phyloP scores from a whole-genome alignment of 75 land plant species.

The Ceratopteris richardii region DNA sequence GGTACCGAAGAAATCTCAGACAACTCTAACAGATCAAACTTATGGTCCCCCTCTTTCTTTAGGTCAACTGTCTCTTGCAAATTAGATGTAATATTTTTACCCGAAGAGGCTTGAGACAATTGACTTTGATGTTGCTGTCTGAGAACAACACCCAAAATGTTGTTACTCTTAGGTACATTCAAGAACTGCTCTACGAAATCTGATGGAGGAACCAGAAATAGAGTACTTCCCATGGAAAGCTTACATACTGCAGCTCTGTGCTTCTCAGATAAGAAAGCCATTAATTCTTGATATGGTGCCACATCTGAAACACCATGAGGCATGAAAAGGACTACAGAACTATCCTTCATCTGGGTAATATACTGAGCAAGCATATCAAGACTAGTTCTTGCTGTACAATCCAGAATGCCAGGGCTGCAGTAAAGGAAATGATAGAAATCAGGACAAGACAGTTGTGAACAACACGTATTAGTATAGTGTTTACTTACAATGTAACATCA shows the following conservation, averaged over 20 bases:
- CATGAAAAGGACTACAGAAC: constrained; percentile 84
- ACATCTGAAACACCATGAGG: constrained; percentile 75
- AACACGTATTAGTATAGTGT: neutral
- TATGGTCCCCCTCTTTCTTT: no score
- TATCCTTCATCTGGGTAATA: constrained; percentile 53
- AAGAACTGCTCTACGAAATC: constrained; percentile 76
- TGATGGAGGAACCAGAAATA: constrained; percentile 95
- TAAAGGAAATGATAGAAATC: neutral
- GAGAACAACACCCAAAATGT: constrained; percentile 82
- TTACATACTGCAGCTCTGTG: constrained; percentile 88
- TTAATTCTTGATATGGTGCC: constrained; percentile 73
- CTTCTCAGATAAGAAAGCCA: constrained; percentile 80
- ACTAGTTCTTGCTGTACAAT: constrained; percentile 89
- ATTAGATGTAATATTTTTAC: no score
- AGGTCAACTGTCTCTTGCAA: no score
- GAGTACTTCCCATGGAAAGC: constrained; percentile 61
- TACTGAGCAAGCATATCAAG: constrained; percentile 92
- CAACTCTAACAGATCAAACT: no score
- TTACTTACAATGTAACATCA: constrained; percentile 70
- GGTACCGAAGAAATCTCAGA: neutral
- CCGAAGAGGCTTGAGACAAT: no score
- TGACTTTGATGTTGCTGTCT: constrained; percentile 45
- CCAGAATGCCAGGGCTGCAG: constrained; percentile 75
- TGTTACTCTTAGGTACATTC: constrained; percentile 77
- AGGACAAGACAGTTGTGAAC: neutral